Conservation (phyloP, 192 early-diverging fungal species). For the Backusella mclennaniae region DNA sequence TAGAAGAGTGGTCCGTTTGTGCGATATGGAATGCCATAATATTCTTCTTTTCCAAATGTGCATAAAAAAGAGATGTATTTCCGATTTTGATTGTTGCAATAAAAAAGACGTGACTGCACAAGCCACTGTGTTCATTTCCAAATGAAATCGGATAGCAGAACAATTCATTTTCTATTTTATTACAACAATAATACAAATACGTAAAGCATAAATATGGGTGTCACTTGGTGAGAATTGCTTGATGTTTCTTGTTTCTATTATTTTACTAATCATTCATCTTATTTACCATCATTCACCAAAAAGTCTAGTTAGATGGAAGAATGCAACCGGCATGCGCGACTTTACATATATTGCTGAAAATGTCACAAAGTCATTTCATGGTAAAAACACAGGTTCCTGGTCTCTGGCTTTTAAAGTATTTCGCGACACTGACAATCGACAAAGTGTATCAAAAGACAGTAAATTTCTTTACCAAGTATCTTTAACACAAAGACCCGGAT, state of each 20-base stretch:
- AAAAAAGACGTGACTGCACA: neutral
- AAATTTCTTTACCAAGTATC: constrained; percentile 36
- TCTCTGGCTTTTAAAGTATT: constrained; percentile 37
- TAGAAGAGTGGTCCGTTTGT: too few species aligned
- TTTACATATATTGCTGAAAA: constrained; percentile 36
- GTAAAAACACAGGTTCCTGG: constrained; percentile 39
- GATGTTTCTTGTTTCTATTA: neutral
- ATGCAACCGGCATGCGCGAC: constrained; percentile 43
- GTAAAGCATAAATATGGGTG: constrained; percentile 17
- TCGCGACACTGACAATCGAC: constrained; percentile 24
- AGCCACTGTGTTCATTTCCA: neutral
- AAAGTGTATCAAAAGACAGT: constrained; percentile 23
- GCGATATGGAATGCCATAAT: too few species aligned
- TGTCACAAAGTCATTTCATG: constrained; percentile 38
- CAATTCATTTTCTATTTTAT: neutral
- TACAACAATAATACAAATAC: neutral
- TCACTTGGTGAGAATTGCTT: constrained; percentile 23
- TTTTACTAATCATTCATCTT: neutral
- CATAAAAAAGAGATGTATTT: too few species aligned
- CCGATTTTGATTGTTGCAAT: too few species aligned
- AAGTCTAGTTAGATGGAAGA: constrained; percentile 42
- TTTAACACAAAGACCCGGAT: constrained; percentile 32
- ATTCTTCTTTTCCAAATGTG: too few species aligned
- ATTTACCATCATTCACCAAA: neutral
- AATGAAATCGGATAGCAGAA: neutral